Conservation (phyloP, 1,284 basidiomycete species). For the Taiwanofungus camphoratus region DNA sequence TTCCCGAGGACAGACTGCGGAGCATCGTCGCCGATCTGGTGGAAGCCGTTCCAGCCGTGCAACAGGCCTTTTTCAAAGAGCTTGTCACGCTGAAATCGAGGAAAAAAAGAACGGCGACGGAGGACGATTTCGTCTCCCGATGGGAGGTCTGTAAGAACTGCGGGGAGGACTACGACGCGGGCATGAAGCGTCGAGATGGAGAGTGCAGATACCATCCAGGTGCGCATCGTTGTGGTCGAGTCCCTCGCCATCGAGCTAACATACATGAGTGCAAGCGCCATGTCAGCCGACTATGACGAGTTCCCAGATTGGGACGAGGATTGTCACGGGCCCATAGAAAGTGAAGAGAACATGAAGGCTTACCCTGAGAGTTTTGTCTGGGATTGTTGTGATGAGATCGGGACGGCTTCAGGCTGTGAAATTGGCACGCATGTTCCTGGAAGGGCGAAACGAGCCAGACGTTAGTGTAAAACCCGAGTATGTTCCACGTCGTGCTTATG, state of each 20-base stretch:
- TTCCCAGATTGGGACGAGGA: constrained; percentile 43
- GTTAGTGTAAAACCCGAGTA: too few species aligned
- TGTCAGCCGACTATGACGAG: constrained; percentile 32
- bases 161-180: constrained; percentile 38
- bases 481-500: too few species aligned
- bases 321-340: constrained; percentile 42
- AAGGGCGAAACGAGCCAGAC: constrained; percentile 1
- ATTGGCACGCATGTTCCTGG: constrained; percentile 19
- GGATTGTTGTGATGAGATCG: constrained; percentile 40
- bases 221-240: neutral
- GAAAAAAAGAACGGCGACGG: constrained; percentile 7
- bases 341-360: constrained; percentile 30
- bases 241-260: neutral
- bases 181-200: constrained; percentile 25
- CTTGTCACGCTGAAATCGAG: constrained; percentile 30
- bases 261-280: constrained; percentile 27
- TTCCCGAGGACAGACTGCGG: constrained; percentile 38
- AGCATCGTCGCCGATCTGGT: constrained; percentile 33
- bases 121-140: constrained; percentile 32
- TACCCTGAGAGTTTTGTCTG: constrained; percentile 43
- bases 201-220: constrained; percentile 31
- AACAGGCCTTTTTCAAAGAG: constrained; percentile 37
- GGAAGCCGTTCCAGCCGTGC: constrained; percentile 34
- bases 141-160: constrained; percentile 42
- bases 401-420: constrained; percentile 33